phyloP scores from a whole-genome alignment of 2,329 filamentous ascomycete species.

The Phialophora macrospora region DNA sequence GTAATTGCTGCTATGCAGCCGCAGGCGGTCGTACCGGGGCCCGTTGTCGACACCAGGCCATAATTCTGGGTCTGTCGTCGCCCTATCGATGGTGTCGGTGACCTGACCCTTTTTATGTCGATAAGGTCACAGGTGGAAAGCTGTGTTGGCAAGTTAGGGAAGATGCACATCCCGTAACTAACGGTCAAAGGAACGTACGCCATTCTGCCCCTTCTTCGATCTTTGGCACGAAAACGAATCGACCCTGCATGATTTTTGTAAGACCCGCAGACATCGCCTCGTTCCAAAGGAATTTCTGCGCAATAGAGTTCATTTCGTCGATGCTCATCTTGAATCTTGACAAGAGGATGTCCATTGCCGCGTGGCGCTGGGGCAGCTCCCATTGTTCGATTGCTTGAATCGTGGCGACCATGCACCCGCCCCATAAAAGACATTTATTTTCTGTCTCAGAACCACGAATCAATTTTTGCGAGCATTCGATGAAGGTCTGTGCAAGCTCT shows the following conservation, averaged over 20 bases:
- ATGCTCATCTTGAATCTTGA: conserved; percentile 13
- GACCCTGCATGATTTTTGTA: conserved; percentile 5
- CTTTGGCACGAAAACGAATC: conserved; percentile 4
- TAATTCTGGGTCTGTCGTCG: not conserved
- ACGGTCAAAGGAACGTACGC: conserved; percentile 2
- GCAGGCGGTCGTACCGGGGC: not conserved
- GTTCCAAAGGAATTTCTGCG: conserved; percentile 27
- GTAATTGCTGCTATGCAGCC: not conserved
- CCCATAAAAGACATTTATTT: conserved; percentile 28
- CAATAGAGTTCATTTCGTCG: conserved; percentile 20
- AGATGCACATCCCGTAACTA: not conserved
- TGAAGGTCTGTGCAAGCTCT: conserved; percentile 21
- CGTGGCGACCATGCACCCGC: conserved; percentile 23
- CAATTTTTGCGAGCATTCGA: conserved; percentile 23
- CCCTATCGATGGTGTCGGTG: not conserved
- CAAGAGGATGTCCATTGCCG: conserved; percentile 3
- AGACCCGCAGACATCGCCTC: conserved; percentile 22
- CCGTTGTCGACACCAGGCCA: not conserved
- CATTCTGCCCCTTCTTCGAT: conserved; percentile 9
- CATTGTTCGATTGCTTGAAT: conserved; percentile 21
- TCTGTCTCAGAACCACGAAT: conserved; percentile 14
- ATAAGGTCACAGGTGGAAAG: not conserved
- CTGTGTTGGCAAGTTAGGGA: not conserved
- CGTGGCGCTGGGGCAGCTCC: conserved; percentile 13
- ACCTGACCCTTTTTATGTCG: not conserved